Percentiles rank a stretch among this genome's conserved stretches.
Conservation (phyloP, 805 yeast species). For the Barnettozyma siamensis region DNA sequence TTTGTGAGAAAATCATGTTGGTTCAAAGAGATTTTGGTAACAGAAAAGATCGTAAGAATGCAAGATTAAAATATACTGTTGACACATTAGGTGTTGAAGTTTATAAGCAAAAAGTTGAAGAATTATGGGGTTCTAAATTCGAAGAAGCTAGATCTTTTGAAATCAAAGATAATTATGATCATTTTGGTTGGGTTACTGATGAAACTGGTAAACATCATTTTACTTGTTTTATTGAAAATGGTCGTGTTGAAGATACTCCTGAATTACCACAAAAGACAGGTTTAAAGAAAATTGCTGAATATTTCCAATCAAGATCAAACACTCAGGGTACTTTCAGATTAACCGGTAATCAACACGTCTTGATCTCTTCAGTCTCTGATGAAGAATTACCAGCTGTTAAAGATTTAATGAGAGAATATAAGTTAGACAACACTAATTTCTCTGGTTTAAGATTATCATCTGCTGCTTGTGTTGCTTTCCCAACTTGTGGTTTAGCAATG, state of each 20-base stretch:
- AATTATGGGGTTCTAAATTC: slow-evolving; percentile 70
- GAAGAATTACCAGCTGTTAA: slow-evolving; percentile 60
- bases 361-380: slow-evolving; percentile 69
- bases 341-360: slow-evolving; percentile 92
- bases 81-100: slow-evolving; percentile 90
- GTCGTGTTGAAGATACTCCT: slow-evolving; percentile 90
- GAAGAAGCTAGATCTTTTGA: slow-evolving; percentile 65
- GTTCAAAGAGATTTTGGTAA: slow-evolving; percentile 95
- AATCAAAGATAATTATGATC: slow-evolving; percentile 83
- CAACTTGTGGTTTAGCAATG: slow-evolving; percentile 98
- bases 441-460: slow-evolving; percentile 85
- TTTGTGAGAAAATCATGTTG: slow-evolving; percentile 86
- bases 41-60: slow-evolving; percentile 94
- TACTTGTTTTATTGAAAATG: slow-evolving; percentile 92
- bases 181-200: slow-evolving; percentile 90
- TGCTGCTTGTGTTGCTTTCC: slow-evolving; percentile 96
- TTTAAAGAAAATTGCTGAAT: slow-evolving; percentile 69
- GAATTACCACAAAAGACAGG: slow-evolving; percentile 90
- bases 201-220: slow-evolving; percentile 81
- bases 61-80: slow-evolving; percentile 93
- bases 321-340: slow-evolving; percentile 83
- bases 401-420: slow-evolving; percentile 59
- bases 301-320: slow-evolving; percentile 41
- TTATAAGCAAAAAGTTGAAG: slow-evolving; percentile 77
- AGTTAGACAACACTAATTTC: slow-evolving; percentile 76